phyloP scores from a whole-genome alignment of 176 grass and related monocot genomes.

The Aechmea fasciata region DNA sequence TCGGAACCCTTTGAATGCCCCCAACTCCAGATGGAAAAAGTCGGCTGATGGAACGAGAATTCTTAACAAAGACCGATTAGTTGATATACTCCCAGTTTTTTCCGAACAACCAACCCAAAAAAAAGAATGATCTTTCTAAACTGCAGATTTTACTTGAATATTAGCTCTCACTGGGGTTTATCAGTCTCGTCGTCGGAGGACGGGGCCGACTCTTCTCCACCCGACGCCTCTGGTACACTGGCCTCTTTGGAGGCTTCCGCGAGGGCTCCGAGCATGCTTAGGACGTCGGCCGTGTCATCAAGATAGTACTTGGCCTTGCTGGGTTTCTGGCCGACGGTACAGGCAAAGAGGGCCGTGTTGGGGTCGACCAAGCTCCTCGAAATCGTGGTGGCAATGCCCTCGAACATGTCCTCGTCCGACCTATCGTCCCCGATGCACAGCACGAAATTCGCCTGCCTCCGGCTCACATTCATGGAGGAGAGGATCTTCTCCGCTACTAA shows the following conservation, averaged over 20 bases:
- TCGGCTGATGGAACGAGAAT: too few relatives aligned
- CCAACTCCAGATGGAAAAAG: too few relatives aligned
- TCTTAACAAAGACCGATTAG: too few relatives aligned
- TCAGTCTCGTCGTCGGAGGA: not conserved
- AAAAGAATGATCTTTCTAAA: too few relatives aligned
- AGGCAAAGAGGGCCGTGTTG: slow-evolving; percentile 63
- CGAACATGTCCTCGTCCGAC: slow-evolving; percentile 93
- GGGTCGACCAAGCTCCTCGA: slow-evolving; percentile 45
- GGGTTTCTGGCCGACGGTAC: slow-evolving; percentile 94
- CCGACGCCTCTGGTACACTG: not conserved
- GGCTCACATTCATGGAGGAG: slow-evolving; percentile 53
- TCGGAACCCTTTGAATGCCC: too few relatives aligned
- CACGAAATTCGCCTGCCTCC: slow-evolving; percentile 66
- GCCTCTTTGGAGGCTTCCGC: slow-evolving; percentile 46
- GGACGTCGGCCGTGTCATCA: slow-evolving; percentile 82
- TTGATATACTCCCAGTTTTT: too few relatives aligned
- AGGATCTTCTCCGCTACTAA: slow-evolving; percentile 80
- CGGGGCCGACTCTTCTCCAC: not conserved
- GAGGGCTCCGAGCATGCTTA: slow-evolving; percentile 66
- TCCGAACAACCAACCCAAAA: too few relatives aligned
- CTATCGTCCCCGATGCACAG: slow-evolving; percentile 88
- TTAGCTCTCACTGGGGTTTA: not conserved
- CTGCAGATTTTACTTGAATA: too few relatives aligned
- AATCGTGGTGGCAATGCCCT: slow-evolving; percentile 59
- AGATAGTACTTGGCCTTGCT: slow-evolving; percentile 99